These are phyloP conservation scores for Pythium phragmitis DNA, from an alignment of 352 stramenopile species.

Conservation along the genomic window DNA sequence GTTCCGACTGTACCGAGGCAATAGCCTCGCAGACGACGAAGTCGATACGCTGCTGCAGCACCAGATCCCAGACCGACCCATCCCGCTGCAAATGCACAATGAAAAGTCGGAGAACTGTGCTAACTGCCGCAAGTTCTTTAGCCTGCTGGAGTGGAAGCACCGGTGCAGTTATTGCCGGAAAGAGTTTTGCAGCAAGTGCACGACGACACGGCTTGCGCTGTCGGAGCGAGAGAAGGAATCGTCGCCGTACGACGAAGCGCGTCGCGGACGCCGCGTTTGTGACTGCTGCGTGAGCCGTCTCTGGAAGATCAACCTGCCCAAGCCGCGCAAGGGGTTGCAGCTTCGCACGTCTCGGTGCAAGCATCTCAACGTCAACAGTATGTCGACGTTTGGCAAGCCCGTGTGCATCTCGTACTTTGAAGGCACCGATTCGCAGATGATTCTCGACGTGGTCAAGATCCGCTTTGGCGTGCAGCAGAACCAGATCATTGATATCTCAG, in stretches of 20 bases:
- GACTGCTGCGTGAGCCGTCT: conserved; percentile 73
- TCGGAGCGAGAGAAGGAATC: conserved; percentile 58
- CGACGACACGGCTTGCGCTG: conserved; percentile 64
- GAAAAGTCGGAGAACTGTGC: conserved; percentile 70
- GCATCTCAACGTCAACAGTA: conserved; percentile 74
- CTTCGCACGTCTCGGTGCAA: conserved; percentile 47
- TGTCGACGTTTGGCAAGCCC: conserved; percentile 74
- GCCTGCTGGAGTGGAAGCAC: conserved; percentile 82
- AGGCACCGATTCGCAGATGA: conserved; percentile 67
- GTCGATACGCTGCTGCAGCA: conserved; percentile 74
- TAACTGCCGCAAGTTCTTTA: conserved; percentile 73
- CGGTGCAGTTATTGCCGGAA: conserved; percentile 80
- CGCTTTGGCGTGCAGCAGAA: conserved; percentile 74
- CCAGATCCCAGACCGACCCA: conserved; percentile 67
- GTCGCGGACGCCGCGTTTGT: conserved; percentile 64
- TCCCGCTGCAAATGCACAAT: conserved; percentile 61
- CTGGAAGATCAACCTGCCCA: conserved; percentile 80
- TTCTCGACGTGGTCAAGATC: conserved; percentile 76
- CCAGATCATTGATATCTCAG: conserved; percentile 78
- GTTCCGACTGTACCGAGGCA: conserved; percentile 74
- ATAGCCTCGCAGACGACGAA: conserved; percentile 67
- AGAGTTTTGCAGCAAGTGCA: conserved; percentile 83
- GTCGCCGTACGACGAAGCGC: conserved; percentile 41
- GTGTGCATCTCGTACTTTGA: conserved; percentile 83
- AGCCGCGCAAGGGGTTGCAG: conserved; percentile 60